These are phyloP conservation scores for Epithele typhae DNA, from an alignment of 768 basidiomycete genomes.

Conservation along the genomic window DNA sequence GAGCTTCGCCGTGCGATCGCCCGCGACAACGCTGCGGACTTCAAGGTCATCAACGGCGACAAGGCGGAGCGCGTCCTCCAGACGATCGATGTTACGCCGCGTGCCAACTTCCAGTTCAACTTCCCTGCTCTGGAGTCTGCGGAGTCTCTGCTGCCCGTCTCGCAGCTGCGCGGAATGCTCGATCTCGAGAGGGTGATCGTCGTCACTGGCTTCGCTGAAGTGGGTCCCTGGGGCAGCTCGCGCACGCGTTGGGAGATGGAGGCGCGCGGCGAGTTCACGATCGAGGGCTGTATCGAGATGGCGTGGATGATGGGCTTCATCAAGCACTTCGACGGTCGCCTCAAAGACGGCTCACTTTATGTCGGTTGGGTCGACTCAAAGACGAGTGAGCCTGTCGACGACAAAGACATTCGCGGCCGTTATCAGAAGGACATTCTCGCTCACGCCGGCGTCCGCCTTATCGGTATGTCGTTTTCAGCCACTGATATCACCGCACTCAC, in stretches of 20 bases:
- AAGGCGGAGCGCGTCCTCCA: constrained; percentile 92
- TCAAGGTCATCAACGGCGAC: constrained; percentile 83
- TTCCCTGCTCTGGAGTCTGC: constrained; percentile 82
- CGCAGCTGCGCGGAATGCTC: constrained; percentile 79
- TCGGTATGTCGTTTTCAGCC: constrained; percentile 58
- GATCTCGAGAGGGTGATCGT: constrained; percentile 97
- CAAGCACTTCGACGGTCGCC: constrained; percentile 97
- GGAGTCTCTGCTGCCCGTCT: constrained; percentile 68
- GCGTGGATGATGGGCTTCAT: constrained; percentile 99
- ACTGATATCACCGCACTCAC: no score
- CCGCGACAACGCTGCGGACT: constrained; percentile 93
- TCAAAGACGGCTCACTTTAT: constrained; percentile 87
- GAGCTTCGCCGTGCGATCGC: constrained; percentile 91
- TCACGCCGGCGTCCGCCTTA: constrained; percentile 90
- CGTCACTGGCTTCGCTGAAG: constrained; percentile 94
- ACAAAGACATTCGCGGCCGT: constrained; percentile 91
- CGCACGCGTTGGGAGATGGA: constrained; percentile 99
- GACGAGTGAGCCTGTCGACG: constrained; percentile 89
- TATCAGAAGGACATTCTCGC: constrained; percentile 93
- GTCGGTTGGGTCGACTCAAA: constrained; percentile 99
- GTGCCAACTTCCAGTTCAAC: constrained; percentile 96
- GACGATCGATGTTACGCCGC: constrained; percentile 88
- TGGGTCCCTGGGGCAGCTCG: constrained; percentile 97
- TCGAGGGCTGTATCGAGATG: constrained; percentile 98
- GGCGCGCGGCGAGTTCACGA: constrained; percentile 92